Conservation (phyloP, 139 green algal species). For the Chlorella sp. region DNA sequence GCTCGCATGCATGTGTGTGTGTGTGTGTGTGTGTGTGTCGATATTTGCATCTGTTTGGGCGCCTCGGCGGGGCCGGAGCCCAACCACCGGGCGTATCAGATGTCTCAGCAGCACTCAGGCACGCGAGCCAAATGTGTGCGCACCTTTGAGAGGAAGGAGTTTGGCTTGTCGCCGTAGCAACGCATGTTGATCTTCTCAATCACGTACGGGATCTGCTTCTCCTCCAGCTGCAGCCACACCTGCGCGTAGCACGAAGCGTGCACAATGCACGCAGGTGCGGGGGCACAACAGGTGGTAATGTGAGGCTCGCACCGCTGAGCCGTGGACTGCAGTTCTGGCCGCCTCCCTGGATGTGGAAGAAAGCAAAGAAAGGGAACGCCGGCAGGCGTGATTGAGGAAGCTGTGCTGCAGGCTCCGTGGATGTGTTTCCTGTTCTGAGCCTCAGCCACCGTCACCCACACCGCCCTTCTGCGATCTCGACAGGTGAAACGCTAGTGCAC, state of each 20-base stretch:
- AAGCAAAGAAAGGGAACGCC: no score
- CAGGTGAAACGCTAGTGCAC: no score
- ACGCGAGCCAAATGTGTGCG: no score
- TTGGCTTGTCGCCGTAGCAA: constrained; percentile 12
- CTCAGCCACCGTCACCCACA: no score
- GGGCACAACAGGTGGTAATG: background rate
- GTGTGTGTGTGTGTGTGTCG: no score
- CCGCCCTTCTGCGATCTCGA: no score
- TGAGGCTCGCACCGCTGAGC: background rate
- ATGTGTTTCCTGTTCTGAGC: background rate
- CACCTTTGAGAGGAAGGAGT: constrained; percentile 11
- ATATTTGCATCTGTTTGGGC: no score
- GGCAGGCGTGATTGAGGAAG: no score
- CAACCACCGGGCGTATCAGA: no score
- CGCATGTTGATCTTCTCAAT: constrained; percentile 91
- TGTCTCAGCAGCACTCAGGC: no score
- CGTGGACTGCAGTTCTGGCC: background rate
- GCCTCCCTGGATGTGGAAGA: background rate
- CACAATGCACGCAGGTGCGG: background rate
- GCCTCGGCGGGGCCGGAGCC: no score
- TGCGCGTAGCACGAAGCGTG: background rate
- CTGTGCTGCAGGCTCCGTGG: background rate
- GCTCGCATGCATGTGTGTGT: no score
- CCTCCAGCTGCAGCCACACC: constrained; percentile 86
- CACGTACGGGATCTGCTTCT: constrained; percentile 91